These are phyloP conservation scores for Fusarium sp. DNA, from an alignment of 2,329 filamentous ascomycete species.

Conservation along the genomic window DNA sequence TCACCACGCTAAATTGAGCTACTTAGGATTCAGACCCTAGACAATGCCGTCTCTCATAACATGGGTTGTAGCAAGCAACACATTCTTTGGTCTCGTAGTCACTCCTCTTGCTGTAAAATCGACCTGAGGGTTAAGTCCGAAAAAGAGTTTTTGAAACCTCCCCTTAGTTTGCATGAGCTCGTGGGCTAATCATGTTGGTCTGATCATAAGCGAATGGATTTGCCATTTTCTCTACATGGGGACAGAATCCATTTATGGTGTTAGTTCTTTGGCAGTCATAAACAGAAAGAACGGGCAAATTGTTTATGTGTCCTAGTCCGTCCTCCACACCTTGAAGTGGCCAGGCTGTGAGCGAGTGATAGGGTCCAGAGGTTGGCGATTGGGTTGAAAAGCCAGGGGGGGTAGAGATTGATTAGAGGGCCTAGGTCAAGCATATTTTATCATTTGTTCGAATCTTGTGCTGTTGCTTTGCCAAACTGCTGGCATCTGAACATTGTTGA, in stretches of 20 bases:
- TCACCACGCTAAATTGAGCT: slow-evolving; percentile 39
- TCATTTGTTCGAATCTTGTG: background rate
- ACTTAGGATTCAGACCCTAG: slow-evolving; percentile 25
- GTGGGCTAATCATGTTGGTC: background rate
- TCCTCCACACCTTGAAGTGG: background rate
- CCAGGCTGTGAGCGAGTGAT: background rate
- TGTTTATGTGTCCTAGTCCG: background rate
- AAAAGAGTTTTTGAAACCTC: background rate
- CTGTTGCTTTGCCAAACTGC: background rate
- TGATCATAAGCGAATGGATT: background rate
- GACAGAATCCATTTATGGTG: background rate
- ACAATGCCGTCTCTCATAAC: slow-evolving; percentile 5
- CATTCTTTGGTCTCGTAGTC: background rate
- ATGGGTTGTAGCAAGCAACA: slow-evolving; percentile 12
- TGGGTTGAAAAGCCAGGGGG: background rate
- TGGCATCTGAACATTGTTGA: background rate
- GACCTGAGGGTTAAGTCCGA: background rate
- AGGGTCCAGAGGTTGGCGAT: background rate
- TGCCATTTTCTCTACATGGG: background rate
- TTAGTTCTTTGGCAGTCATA: background rate
- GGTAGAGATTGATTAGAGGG: background rate
- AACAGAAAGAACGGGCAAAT: background rate
- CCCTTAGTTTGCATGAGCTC: background rate
- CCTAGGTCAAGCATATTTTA: background rate
- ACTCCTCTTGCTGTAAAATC: background rate